phyloP scores from a whole-genome alignment of 1,139 yeast species.

The Magnusiomyces magnusii region DNA sequence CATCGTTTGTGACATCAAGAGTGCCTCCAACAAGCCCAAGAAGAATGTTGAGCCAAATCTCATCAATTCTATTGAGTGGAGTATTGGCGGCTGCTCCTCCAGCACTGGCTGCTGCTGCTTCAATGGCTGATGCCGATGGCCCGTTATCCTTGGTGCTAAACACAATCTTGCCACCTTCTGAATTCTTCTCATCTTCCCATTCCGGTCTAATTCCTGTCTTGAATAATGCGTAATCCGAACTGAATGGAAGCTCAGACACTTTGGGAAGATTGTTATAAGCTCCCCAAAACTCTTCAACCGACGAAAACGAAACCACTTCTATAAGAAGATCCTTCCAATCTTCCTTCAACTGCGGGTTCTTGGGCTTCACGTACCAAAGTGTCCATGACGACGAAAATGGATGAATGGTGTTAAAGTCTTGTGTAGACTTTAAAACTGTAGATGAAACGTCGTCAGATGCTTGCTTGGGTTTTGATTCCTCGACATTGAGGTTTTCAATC shows the following conservation, averaged over 20 bases:
- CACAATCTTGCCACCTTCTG: slow-evolving; percentile 94
- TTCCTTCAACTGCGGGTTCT: slow-evolving; percentile 58
- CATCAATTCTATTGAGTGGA: slow-evolving; percentile 51
- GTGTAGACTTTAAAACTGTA: slow-evolving; percentile 60
- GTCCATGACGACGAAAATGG: slow-evolving; percentile 95
- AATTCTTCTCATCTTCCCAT: slow-evolving; percentile 91
- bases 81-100: slow-evolving; percentile 24
- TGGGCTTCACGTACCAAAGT: slow-evolving; percentile 96
- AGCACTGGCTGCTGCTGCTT: slow-evolving; percentile 10
- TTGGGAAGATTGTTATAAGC: slow-evolving; percentile 89
- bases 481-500: slow-evolving; percentile 21
- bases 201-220: slow-evolving; percentile 94
- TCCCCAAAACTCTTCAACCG: slow-evolving; percentile 99
- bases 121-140: slow-evolving; percentile 7
- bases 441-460: slow-evolving; percentile 21
- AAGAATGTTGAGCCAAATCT: slow-evolving; percentile 87
- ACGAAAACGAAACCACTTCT: slow-evolving; percentile 84
- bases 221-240: slow-evolving; percentile 93
- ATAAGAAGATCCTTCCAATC: slow-evolving; percentile 92
- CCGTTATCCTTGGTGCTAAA: slow-evolving; percentile 58
- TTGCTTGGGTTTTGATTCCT: slow-evolving; percentile 19
- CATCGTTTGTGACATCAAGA: slow-evolving; percentile 61
- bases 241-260: slow-evolving; percentile 83
- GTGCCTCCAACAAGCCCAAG: slow-evolving; percentile 95
- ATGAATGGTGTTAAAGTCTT: slow-evolving; percentile 74